Conservation (phyloP, 352 stramenopile species). For the Globisporangium canariense region DNA sequence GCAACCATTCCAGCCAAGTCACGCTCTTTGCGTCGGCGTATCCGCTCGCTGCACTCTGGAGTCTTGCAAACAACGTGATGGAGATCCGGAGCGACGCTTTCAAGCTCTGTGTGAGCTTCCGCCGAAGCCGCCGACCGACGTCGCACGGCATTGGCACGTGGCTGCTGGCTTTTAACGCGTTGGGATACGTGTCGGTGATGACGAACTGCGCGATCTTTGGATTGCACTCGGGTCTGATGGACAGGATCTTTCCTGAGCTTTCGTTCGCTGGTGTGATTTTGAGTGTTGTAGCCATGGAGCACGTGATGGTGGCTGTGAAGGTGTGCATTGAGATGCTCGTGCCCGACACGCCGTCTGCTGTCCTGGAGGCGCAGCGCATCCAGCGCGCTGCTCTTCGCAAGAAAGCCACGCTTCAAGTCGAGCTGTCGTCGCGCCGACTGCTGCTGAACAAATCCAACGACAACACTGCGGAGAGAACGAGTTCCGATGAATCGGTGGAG, state of each 20-base stretch:
- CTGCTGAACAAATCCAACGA: constrained; percentile 13
- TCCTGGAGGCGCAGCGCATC: constrained; percentile 67
- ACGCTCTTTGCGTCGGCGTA: constrained; percentile 93
- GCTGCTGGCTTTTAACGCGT: constrained; percentile 86
- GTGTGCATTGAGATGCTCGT: constrained; percentile 80
- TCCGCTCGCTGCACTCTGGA: constrained; percentile 90
- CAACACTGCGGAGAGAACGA: constrained; percentile 2
- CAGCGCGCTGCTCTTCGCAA: constrained; percentile 62
- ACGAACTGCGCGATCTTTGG: constrained; percentile 95
- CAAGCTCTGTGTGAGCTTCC: constrained; percentile 89
- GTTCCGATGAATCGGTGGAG: constrained; percentile 16
- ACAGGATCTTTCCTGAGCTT: constrained; percentile 62
- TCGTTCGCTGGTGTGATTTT: constrained; percentile 59
- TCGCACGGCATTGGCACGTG: constrained; percentile 91
- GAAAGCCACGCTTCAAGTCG: constrained; percentile 67
- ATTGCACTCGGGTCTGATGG: constrained; percentile 84
- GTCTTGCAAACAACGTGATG: constrained; percentile 93
- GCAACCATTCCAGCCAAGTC: constrained; percentile 75
- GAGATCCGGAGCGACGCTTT: constrained; percentile 95
- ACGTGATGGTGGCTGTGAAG: constrained; percentile 76
- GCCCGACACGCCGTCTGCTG: constrained; percentile 55
- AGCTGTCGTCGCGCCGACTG: constrained; percentile 57
- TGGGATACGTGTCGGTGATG: constrained; percentile 91
- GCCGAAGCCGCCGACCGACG: constrained; percentile 59
- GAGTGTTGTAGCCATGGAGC: constrained; percentile 59